Evolutionary conservation across 495 filamentous ascomycete species (phyloP), one percentile per base, ranked within the genome.

Genomic region (Talaromyces thailandensis): DNA sequence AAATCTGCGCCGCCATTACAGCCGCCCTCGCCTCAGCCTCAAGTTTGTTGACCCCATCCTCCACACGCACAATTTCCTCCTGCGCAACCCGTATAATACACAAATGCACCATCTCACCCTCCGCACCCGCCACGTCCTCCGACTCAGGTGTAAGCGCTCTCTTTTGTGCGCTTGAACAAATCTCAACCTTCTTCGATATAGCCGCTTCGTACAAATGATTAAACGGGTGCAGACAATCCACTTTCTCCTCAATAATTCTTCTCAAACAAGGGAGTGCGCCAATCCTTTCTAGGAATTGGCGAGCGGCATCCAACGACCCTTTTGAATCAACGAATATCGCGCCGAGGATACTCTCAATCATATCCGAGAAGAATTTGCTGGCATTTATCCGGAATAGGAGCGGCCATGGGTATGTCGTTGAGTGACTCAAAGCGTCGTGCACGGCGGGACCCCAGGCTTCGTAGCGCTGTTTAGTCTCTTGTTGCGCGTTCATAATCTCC

Each of bases 301-400:
- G 71, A 63, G 88, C 92, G 0, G 63, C 71, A 0, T 70, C 73
- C 25, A 93, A 66, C 4, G 82, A 73, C 2, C 89, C 89, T 4
- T 68, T 64, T 0, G 86, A 89, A 69, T 97, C 94, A 57, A 96
- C 77, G 76, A 88, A 98, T 0, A 96, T 83, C 0, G 93, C 94
- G 0, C 91, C 94, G 1, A 97, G 71, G 1, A 93, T 64, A 56
- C 80, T 83, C 78, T 98, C 94, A 43, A 96, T 76, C 9, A 96
- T 76, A 68, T 98, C 93, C 0, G 89, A 94, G 73, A 90, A 86
- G 78, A 90, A 90, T 65, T 97, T 98, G 25, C 84, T 85, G 1
- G 88, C 78, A 31, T 83, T 76, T 1, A 96, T 79, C 0, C 80
- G 75, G 0, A 83, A 73, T 21, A 98, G 84, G 0, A 80, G 67